Evolutionary conservation across 164 flowering plant species (phyloP), one percentile per base, ranked within the genome.

Genomic region (Berberis thunbergii): DNA sequence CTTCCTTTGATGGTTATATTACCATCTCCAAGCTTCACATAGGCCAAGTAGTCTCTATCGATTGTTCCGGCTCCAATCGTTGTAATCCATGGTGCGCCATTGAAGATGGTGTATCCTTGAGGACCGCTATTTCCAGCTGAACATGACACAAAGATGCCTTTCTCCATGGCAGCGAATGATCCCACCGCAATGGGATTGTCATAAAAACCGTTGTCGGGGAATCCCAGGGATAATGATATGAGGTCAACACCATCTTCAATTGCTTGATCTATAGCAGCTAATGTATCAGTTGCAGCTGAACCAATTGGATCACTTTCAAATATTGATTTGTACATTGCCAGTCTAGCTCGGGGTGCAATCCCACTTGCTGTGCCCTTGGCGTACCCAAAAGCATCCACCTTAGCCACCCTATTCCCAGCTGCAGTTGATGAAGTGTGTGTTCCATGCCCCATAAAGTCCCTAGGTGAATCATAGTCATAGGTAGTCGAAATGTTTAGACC

Each of bases 21-120:
- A 1, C 70, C 78, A 9, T 77, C 42, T 11, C 73, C 65, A 7
- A 73, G 58, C 0, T 67, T 59, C 1, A 59, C 49, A 10, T 8
- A 44, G 5, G 73, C 76, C 4, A 41, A 55, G n/a, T 13, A 73
- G 6, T 58, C 70, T 39, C 73, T 44, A 26, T 66, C 73, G 2
- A 73, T 43, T 2, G 76, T 66, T 13, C 65, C 59, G 2, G 76
- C 72, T 11, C 70, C 70, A 3, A 69, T 72, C 3, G 73, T 71
- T 5, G 70, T 71, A 39, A 67, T 72, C 74, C 74, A 72, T 3
- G 74, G 74, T 11, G 70, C 74, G 6, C 64, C 73, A 40, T 73
- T 70, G 10, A 10, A 2, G 2, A 69, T 45, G 5, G 68, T 44
- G 65, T 63, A 66, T 1, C 40, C 45, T 7, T 69, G 10, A 4